Percentiles rank a stretch among this genome's conserved stretches.
These are phyloP conservation scores for Colletotrichum tropicicola DNA, from an alignment of 2,329 filamentous ascomycete species.

Conservation along the genomic window DNA sequence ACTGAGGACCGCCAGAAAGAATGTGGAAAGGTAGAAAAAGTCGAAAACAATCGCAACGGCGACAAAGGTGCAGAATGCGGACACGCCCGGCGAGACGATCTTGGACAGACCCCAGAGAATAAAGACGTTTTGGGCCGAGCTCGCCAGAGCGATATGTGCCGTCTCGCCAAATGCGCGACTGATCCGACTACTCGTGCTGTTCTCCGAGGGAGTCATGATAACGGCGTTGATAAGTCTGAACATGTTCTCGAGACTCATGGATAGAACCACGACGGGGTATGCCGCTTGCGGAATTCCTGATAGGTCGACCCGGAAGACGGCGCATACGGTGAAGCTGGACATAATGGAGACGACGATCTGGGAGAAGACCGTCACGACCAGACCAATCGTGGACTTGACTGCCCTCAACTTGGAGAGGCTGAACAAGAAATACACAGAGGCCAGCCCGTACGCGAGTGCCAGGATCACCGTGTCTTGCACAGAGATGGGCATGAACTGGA, in stretches of 20 bases:
- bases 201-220: conserved; percentile 74
- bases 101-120: conserved; percentile 73
- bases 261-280: conserved; percentile 80
- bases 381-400: conserved; percentile 78
- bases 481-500: conserved; percentile 80
- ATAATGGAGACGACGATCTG: conserved; percentile 79
- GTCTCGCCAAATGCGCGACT: conserved; percentile 79
- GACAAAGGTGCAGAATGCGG: conserved; percentile 80
- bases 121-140: conserved; percentile 73
- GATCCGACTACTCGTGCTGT: conserved; percentile 74
- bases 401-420: conserved; percentile 76
- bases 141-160: conserved; percentile 73
- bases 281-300: conserved; percentile 78
- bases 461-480: conserved; percentile 71
- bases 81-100: conserved; percentile 74
- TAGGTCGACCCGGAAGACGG: conserved; percentile 77
- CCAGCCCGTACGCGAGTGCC: conserved; percentile 70
- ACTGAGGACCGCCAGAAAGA: conserved; percentile 81
- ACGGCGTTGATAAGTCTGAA: conserved; percentile 82
- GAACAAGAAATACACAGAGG: conserved; percentile 70
- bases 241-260: conserved; percentile 82
- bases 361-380: conserved; percentile 74
- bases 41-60: conserved; percentile 80
- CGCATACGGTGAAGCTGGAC: conserved; percentile 83
- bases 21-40: conserved; percentile 81